Base-by-base conservation (phyloP, 805 yeast genomes). In the Wickerhamomyces queroliae region DNA sequence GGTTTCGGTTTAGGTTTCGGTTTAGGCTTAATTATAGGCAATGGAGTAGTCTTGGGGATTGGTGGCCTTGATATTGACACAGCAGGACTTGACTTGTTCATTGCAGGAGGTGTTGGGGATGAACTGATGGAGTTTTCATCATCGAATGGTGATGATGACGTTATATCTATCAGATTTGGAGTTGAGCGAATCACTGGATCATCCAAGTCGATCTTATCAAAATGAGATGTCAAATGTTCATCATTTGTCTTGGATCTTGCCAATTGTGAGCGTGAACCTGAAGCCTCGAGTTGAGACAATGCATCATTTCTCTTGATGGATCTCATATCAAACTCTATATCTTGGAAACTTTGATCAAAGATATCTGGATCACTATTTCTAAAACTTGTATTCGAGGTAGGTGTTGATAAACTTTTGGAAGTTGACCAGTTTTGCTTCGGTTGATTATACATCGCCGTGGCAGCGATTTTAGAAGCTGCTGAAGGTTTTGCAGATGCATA, bases 401-500 rank as follows among this genome's bases (percentile, higher is more conserved):
- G 12, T 24, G 13, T 5, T 12, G 44, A 2, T 33, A 50, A 26
- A 20, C 49, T 46, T 36, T 48, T 51, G 1, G 59, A 53, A 2
- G 56, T 41, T 10, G 60, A 40, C 55, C 57, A 53, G 12, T 44
- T 41, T 37, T 33, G 36, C 17, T 44, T 20, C 38, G 32, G 36
- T 34, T 31, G 34, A 8, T 37, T 26, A 20, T 28, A 40, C 29
- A 44, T 39, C 5, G 37, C 36, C 21, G 42, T 50, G 3, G 63
- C 63, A 16, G 63, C 61, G 9, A 53, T 45, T 39, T 44, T 51
- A 8, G 63, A 56, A 25, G 48, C 37, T 5, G 44, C 46, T 2
- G 52, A 48, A 3, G 54, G 42, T n/a, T 31, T 45, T 6, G 46
- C 22, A 23, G 37, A 35, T 19, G 13, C 16, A 17, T 28, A 9